Base-by-base conservation (phyloP, 805 yeast genomes). In the Zygoascus ofunaensis region DNA sequence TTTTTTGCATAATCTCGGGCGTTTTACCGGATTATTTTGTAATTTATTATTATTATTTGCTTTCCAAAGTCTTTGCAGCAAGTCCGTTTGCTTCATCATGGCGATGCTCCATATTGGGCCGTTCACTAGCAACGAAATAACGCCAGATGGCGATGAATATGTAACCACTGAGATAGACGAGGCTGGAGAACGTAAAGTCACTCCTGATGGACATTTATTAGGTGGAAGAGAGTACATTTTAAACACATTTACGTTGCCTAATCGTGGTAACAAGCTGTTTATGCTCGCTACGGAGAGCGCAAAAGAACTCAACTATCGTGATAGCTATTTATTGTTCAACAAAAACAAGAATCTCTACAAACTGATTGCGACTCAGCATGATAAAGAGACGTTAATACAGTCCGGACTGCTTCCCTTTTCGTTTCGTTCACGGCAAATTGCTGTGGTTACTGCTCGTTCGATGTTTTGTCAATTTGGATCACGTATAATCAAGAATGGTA, bases 381-480 rank as follows among this genome's bases (percentile, higher is more conserved):
- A 72, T 34, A 58, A 62, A 39, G 59, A 61, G 37, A 65, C 66
- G 38, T 46, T 73, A 37, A 61, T 56, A n/a, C 55, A 57, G 2
- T 44, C 56, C 35, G 58, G 59, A 2, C 47, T 68, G 22, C 47
- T 55, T 17, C 60, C 61, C 3, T 53, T 55, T 32, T 52, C 61
- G 33, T 55, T 55, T 50, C 49, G 64, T 19, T 50, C 57, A 35
- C 56, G 68, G 4, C 62, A 53, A 43, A 60, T 65, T 34, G 65
- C 60, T 14, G 41, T 64, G 15, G 64, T 70, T 5, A 64, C 74
- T 10, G 72, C 74, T 2, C 64, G 69, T 37, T 65, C 72, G 1
- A 64, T 73, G 37, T 77, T 58, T 50, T 60, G 75, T 42, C 63
- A 62, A 39, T 76, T 73, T 57, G 81, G 81, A 30, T 74, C 80